These are phyloP conservation scores for Panicum hallii DNA, from an alignment of 202 grass and related monocot species.

Conservation along the genomic window DNA sequence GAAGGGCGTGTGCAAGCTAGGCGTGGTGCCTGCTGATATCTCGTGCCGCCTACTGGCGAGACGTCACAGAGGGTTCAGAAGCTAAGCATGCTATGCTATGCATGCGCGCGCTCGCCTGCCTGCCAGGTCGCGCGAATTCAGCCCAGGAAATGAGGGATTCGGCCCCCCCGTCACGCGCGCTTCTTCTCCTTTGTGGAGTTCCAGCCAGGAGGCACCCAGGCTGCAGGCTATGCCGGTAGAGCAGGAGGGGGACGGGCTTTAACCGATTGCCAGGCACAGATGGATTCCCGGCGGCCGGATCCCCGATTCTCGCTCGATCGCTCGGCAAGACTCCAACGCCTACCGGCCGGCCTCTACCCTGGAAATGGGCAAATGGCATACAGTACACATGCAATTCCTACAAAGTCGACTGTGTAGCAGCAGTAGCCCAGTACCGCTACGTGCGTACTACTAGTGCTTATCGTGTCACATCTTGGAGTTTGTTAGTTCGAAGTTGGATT, in stretches of 20 bases:
- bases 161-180: background rate
- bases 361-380: background rate
- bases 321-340: background rate
- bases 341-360: background rate
- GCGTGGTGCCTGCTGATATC: too few relatives aligned
- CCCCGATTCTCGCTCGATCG: background rate
- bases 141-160: slow-evolving; percentile 48
- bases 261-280: background rate
- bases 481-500: background rate
- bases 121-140: slow-evolving; percentile 43
- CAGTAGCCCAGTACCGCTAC: background rate
- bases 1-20: background rate
- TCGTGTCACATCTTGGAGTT: background rate
- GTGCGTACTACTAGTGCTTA: background rate
- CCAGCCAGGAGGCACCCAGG: background rate
- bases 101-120: background rate
- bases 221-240: background rate
- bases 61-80: background rate
- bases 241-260: background rate
- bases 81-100: background rate
- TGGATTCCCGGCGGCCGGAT: background rate
- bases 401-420: background rate
- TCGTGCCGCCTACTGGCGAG: background rate
- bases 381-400: background rate
- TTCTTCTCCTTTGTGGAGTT: background rate